phyloP scores from a whole-genome alignment of 192 early-diverging fungal genomes.

The Physocladia obscura region DNA sequence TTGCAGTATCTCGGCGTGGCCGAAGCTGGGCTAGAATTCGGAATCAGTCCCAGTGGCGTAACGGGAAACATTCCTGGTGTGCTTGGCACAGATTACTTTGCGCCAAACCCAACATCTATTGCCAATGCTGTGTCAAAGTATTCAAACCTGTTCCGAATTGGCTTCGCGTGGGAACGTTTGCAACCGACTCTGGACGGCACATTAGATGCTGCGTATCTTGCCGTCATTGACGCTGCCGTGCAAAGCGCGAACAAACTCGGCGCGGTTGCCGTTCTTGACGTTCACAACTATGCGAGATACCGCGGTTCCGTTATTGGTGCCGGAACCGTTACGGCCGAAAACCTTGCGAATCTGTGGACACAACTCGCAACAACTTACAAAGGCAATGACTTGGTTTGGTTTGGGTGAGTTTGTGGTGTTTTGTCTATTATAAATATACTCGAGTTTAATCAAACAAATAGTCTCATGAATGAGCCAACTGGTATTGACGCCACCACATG shows the following conservation, averaged over 20 bases:
- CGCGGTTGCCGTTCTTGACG: neutral
- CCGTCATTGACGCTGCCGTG: neutral
- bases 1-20: neutral
- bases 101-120: neutral
- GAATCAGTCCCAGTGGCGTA: neutral
- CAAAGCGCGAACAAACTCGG: neutral
- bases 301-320: neutral
- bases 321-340: neutral
- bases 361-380: neutral
- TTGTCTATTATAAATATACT: neutral
- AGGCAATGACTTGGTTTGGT: neutral
- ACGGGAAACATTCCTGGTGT: neutral
- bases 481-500: neutral
- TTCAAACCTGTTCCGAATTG: neutral
- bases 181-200: neutral
- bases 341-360: neutral
- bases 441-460: too few relatives aligned
- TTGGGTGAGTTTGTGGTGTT: neutral
- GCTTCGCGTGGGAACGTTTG: neutral
- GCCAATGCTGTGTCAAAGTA: neutral
- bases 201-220: neutral
- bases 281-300: neutral
- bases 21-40: neutral
- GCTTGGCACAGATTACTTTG: neutral
- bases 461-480: neutral